These are phyloP conservation scores for Lasiosphaeriaceae sp. DNA, from an alignment of 495 filamentous ascomycete species.

Conservation along the genomic window DNA sequence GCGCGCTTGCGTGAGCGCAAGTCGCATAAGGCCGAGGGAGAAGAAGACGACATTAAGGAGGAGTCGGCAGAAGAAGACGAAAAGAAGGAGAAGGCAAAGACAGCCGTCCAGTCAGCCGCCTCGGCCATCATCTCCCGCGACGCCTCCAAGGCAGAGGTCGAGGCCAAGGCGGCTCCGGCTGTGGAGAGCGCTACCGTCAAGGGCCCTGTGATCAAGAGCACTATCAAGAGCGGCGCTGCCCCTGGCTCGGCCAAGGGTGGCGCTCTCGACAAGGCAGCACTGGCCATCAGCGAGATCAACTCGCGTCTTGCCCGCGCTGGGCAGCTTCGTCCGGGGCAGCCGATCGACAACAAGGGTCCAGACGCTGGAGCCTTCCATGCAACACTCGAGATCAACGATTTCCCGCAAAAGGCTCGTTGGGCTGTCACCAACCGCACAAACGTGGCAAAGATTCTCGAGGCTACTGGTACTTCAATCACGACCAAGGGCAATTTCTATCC, in stretches of 20 bases:
- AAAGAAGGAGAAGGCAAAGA: conserved; percentile 58
- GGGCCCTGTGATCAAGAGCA: not conserved
- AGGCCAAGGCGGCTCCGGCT: conserved; percentile 53
- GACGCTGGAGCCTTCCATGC: conserved; percentile 97
- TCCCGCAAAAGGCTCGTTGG: conserved; percentile 98
- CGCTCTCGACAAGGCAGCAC: conserved; percentile 77
- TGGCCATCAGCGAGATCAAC: conserved; percentile 82
- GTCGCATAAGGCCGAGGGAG: conserved; percentile 85
- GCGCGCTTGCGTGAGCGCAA: conserved; percentile 80
- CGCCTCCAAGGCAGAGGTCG: conserved; percentile 25
- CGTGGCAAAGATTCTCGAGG: conserved; percentile 95
- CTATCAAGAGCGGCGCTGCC: conserved; percentile 32
- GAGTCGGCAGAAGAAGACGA: conserved; percentile 58
- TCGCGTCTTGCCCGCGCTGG: conserved; percentile 80
- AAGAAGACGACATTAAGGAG: conserved; percentile 80
- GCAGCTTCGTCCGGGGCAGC: conserved; percentile 82
- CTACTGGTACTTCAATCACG: conserved; percentile 92
- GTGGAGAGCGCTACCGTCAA: conserved; percentile 26
- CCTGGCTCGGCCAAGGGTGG: conserved; percentile 54
- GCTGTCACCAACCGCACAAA: conserved; percentile 98
- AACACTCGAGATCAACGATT: conserved; percentile 98
- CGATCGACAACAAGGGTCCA: conserved; percentile 97
- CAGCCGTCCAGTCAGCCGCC: conserved; percentile 57
- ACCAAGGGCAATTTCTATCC: conserved; percentile 92
- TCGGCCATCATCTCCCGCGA: conserved; percentile 52